Evolutionary conservation across 1,139 yeast species (phyloP).

Genomic region (Lodderomyces elongisporus): DNA sequence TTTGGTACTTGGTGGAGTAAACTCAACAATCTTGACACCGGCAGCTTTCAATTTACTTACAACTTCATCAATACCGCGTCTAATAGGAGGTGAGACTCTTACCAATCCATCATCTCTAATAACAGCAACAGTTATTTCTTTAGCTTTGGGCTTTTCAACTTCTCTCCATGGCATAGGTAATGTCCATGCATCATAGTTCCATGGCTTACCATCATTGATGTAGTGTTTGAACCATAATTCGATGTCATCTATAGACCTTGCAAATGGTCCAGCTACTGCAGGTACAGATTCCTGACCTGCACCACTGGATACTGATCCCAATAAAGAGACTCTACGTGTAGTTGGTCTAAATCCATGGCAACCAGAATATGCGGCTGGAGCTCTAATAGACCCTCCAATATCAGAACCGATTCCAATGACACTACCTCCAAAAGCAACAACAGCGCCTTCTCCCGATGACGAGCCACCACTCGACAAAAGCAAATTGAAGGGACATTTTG

Average conservation of each 20-base stretch:
- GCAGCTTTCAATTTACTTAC: constrained; percentile 26
- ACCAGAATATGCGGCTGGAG: constrained; percentile 71
- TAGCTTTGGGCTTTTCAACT: constrained; percentile 40
- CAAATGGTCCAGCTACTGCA: constrained; percentile 61
- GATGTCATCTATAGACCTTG: constrained; percentile 59
- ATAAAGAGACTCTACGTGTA: constrained; percentile 50
- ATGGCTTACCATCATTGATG: constrained; percentile 61
- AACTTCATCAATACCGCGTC: constrained; percentile 26
- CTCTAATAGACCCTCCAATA: constrained; percentile 75
- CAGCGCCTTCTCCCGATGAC: constrained; percentile 74
- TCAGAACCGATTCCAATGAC: constrained; percentile 70
- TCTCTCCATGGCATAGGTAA: constrained; percentile 62
- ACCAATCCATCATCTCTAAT: constrained; percentile 38
- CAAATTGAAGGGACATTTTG: constrained; percentile 38
- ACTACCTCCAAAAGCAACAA: constrained; percentile 61
- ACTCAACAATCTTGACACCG: constrained; percentile 32
- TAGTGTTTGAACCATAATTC: constrained; percentile 55
- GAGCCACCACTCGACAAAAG: constrained; percentile 54
- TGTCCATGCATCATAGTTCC: constrained; percentile 56
- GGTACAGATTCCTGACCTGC: constrained; percentile 56
- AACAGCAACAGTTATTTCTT: constrained; percentile 33
- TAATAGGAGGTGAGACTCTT: constrained; percentile 53
- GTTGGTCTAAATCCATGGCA: constrained; percentile 67
- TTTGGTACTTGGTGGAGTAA: constrained; percentile 48
- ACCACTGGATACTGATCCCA: constrained; percentile 51